phyloP scores from a whole-genome alignment of 192 early-diverging fungal genomes.

The Entrophospora sp. region DNA sequence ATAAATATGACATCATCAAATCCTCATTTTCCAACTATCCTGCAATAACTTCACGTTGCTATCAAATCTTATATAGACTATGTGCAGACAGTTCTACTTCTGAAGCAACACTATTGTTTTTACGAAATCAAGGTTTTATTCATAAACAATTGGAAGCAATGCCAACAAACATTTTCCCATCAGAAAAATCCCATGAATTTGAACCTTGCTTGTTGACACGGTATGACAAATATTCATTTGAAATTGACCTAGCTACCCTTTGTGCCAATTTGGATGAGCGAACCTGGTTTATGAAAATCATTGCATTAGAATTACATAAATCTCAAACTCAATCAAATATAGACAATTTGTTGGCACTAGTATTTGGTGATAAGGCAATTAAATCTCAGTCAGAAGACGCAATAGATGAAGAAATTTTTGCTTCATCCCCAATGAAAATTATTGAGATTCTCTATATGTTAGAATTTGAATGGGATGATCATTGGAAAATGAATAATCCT shows the following conservation, averaged over 20 bases:
- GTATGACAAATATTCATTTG: conserved; percentile 17
- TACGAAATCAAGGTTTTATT: conserved; percentile 74
- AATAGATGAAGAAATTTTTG: conserved; percentile 27
- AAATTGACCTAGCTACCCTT: conserved; percentile 27
- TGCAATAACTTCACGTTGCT: conserved; percentile 77
- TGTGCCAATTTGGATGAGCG: conserved; percentile 68
- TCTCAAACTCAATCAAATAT: conserved; percentile 27
- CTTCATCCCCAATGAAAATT: conserved; percentile 41
- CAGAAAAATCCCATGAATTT: conserved; percentile 12
- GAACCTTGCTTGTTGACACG: conserved; percentile 20
- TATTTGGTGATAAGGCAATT: conserved; percentile 26
- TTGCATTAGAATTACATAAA: conserved; percentile 82
- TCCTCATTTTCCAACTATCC: conserved; percentile 53
- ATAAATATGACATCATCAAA: conserved; percentile 25
- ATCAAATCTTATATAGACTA: conserved; percentile 75
- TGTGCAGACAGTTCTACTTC: conserved; percentile 64
- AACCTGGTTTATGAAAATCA: conserved; percentile 79
- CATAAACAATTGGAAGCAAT: conserved; percentile 53
- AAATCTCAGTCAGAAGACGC: conserved; percentile 28
- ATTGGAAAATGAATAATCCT: conserved; percentile 20
- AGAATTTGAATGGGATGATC: conserved; percentile 50
- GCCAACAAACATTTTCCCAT: conserved; percentile 26
- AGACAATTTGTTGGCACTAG: conserved; percentile 37
- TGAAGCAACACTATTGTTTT: conserved; percentile 61
- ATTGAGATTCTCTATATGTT: conserved; percentile 64